phyloP scores from a whole-genome alignment of 179 eudicot genomes.

The Amaranthus tricolor region DNA sequence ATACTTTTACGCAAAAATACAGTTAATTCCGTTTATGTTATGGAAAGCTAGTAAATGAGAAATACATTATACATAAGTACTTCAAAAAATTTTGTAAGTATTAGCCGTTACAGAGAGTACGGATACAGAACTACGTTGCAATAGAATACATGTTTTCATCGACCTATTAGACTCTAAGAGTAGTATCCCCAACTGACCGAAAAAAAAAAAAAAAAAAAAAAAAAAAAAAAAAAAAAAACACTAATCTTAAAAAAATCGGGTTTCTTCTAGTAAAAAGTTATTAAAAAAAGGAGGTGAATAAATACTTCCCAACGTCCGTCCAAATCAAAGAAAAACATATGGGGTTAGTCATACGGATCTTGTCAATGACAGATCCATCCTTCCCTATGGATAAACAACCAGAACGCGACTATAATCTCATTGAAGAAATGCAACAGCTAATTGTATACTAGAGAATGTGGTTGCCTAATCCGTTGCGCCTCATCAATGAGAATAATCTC shows the following conservation, averaged over 20 bases:
- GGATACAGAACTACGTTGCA: background rate
- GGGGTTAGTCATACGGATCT: constrained; percentile 17
- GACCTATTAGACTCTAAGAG: background rate
- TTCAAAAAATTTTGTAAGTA: too few relatives aligned
- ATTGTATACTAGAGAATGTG: constrained; percentile 2
- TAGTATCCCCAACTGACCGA: background rate
- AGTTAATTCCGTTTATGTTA: too few relatives aligned
- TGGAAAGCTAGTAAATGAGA: too few relatives aligned
- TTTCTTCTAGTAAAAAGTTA: background rate
- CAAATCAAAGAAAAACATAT: constrained; percentile 9
- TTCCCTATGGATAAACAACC: constrained; percentile 14
- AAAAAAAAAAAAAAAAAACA: background rate
- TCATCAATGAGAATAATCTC: constrained; percentile 2
- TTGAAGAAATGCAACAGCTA: constrained; percentile 10
- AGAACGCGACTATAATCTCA: constrained; percentile 8
- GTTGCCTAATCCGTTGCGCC: constrained; percentile 13
- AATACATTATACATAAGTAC: too few relatives aligned
- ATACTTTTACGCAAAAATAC: too few relatives aligned
- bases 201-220: background rate
- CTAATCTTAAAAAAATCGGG: background rate
- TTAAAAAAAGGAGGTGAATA: background rate
- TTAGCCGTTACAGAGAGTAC: too few relatives aligned
- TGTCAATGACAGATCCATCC: constrained; percentile 10
- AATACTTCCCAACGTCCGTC: constrained; percentile 11
- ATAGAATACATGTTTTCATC: background rate